These are phyloP conservation scores for Stemphylium beticola DNA, from an alignment of 2,329 filamentous ascomycete genomes.

Conservation along the genomic window DNA sequence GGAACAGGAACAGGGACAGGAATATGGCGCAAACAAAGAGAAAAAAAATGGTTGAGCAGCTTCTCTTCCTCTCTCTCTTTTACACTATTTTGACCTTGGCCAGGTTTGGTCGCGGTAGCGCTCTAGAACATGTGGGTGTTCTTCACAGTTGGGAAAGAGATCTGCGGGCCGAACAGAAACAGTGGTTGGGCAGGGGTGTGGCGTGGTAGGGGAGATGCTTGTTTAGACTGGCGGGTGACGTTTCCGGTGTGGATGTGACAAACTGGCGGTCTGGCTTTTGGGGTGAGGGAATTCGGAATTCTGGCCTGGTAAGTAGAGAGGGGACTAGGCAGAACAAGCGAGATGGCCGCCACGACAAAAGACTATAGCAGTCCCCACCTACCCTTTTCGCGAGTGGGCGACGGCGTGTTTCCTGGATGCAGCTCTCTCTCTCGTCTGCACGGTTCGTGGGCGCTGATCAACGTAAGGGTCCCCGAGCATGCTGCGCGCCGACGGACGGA, in stretches of 20 bases:
- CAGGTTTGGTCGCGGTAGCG: no score
- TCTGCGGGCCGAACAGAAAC: slow-evolving; percentile 4
- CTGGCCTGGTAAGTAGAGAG: background rate
- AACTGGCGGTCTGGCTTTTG: slow-evolving; percentile 13
- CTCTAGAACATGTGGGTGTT: no score
- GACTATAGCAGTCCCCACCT: slow-evolving; percentile 3
- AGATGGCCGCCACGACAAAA: background rate
- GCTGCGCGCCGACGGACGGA: background rate
- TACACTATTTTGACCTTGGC: no score
- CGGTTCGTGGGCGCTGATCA: slow-evolving; percentile 2
- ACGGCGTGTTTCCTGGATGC: slow-evolving; percentile 3
- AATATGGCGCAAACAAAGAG: no score
- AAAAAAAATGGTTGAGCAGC: no score
- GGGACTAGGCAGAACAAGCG: background rate
- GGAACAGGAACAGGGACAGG: no score
- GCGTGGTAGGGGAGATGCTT: background rate
- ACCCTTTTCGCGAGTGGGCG: slow-evolving; percentile 7
- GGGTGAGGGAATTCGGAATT: background rate
- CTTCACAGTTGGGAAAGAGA: background rate
- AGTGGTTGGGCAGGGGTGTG: background rate
- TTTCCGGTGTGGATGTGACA: slow-evolving; percentile 7
- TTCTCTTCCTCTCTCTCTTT: no score
- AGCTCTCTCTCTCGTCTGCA: background rate
- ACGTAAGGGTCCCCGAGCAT: slow-evolving; percentile 2
- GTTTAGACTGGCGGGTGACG: slow-evolving; percentile 9